Conservation (phyloP, 768 basidiomycete genomes). For the Tephrocybe sp. region DNA sequence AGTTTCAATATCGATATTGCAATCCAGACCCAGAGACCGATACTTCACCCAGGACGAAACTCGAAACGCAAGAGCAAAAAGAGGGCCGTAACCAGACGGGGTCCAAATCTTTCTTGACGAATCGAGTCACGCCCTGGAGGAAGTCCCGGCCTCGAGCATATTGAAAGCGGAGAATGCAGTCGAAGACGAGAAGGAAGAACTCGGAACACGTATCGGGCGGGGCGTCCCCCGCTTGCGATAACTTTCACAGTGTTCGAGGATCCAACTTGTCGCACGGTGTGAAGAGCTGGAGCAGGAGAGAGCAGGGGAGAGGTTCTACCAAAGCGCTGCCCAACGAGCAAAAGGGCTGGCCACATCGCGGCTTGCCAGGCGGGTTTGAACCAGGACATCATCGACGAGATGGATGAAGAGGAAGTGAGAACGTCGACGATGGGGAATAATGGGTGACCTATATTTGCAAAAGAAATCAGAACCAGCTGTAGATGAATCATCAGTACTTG, state of each 20-base stretch:
- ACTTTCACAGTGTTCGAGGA: neutral
- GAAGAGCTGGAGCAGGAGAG: no score
- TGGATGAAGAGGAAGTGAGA: neutral
- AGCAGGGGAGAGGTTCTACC: neutral
- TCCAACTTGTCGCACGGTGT: neutral
- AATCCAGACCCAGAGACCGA: no score
- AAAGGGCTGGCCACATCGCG: neutral
- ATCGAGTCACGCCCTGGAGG: no score
- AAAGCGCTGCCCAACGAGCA: neutral
- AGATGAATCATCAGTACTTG: neutral
- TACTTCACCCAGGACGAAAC: no score
- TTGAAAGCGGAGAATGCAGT: neutral
- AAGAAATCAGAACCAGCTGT: neutral
- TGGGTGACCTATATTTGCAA: neutral
- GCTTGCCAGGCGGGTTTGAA: neutral
- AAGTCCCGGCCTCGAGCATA: neutral
- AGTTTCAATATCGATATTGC: no score
- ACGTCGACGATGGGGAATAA: neutral
- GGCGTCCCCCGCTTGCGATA: constrained; percentile 3
- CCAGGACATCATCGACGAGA: neutral
- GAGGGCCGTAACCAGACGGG: no score
- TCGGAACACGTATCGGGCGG: neutral
- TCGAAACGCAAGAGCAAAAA: no score
- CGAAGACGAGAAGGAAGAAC: neutral
- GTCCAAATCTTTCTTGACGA: no score